Percentiles rank a stretch among this genome's conserved stretches.
Evolutionary conservation across 176 grass and related monocot genomes (phyloP).

Genomic region (Aegilops umbellulata): DNA sequence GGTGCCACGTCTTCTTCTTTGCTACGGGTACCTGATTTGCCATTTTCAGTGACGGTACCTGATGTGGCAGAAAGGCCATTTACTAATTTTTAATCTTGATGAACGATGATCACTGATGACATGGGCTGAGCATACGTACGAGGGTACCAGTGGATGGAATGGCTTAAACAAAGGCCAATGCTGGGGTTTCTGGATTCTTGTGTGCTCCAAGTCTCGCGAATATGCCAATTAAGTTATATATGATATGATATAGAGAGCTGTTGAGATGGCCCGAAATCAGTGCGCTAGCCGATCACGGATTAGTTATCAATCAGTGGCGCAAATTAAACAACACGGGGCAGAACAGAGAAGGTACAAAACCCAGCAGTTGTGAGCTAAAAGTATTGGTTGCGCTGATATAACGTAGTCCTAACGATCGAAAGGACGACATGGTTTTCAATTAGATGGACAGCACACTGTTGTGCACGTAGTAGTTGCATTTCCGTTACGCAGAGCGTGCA

Average conservation of each 20-base stretch:
- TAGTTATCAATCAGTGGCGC: neutral
- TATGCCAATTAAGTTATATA: neutral
- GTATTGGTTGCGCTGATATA: neutral
- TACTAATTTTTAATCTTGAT: neutral
- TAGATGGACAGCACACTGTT: neutral
- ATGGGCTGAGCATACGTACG: neutral
- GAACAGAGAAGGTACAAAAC: neutral
- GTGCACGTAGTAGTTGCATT: neutral
- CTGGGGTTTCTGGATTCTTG: neutral
- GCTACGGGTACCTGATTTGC: neutral
- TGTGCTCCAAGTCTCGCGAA: neutral
- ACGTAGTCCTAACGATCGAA: constrained; percentile 18
- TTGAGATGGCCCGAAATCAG: neutral
- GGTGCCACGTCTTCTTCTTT: neutral
- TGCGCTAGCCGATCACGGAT: neutral
- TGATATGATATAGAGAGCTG: neutral
- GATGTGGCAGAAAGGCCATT: neutral
- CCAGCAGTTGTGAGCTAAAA: neutral
- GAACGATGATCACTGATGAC: neutral
- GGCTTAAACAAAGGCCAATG: neutral
- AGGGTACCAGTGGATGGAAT: neutral
- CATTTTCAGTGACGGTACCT: neutral
- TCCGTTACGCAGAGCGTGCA: neutral
- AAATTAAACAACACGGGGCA: neutral
- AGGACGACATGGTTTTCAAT: neutral